Evolutionary conservation across 768 basidiomycete species (phyloP).

Genomic region (Russula emetica): DNA sequence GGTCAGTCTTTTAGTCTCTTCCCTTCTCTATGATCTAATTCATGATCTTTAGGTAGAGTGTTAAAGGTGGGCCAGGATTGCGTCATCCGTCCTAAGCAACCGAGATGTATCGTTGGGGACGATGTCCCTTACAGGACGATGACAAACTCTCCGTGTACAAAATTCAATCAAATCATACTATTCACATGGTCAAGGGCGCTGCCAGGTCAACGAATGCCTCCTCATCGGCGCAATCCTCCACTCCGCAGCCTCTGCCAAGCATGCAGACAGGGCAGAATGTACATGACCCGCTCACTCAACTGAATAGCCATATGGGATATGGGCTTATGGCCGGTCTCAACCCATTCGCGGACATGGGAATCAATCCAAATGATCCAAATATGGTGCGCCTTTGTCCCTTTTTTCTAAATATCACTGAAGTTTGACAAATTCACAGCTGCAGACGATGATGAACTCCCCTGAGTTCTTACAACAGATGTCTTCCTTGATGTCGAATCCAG

Average conservation of each 20-base stretch:
- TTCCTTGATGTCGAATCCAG: slow-evolving; percentile 78
- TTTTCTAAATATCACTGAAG: background rate
- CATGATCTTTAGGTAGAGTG: slow-evolving; percentile 51
- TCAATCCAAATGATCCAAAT: slow-evolving; percentile 92
- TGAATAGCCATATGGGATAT: slow-evolving; percentile 74
- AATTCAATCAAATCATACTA: slow-evolving; percentile 82
- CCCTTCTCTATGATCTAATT: slow-evolving; percentile 1
- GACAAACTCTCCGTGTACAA: slow-evolving; percentile 81
- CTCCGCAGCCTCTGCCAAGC: slow-evolving; percentile 60
- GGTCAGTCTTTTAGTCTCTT: slow-evolving; percentile 44
- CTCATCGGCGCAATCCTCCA: slow-evolving; percentile 38
- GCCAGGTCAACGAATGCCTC: slow-evolving; percentile 40
- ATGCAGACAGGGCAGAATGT: slow-evolving; percentile 93
- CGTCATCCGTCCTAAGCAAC: slow-evolving; percentile 5
- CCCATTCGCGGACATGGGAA: slow-evolving; percentile 86
- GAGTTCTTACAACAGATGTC: slow-evolving; percentile 88
- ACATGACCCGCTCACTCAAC: slow-evolving; percentile 77
- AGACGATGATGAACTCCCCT: slow-evolving; percentile 80
- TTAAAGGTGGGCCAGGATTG: slow-evolving; percentile 50
- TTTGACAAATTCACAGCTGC: slow-evolving; percentile 48
- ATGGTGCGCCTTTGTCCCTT: slow-evolving; percentile 52
- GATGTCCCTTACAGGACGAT: slow-evolving; percentile 55
- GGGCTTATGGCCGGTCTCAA: slow-evolving; percentile 84
- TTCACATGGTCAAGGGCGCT: slow-evolving; percentile 91
- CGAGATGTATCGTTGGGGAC: slow-evolving; percentile 1